These are phyloP conservation scores for Paecilomyces formosus DNA, from an alignment of 2,329 filamentous ascomycete species.

Conservation along the genomic window DNA sequence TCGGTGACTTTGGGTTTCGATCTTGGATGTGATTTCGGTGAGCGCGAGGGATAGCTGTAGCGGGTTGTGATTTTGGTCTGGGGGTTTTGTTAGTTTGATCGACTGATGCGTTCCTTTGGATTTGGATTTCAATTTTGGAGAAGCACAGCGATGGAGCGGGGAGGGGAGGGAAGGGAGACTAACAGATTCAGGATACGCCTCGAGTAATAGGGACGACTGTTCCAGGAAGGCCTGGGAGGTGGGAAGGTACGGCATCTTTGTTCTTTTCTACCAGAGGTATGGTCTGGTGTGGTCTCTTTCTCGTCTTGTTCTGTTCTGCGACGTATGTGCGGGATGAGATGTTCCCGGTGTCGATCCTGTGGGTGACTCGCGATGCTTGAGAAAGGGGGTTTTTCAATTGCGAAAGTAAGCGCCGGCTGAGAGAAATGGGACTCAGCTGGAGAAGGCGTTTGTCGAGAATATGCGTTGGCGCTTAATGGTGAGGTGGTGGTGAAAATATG, in stretches of 20 bases:
- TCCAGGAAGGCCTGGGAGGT: conserved; percentile 88
- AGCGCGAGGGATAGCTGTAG: conserved; percentile 59
- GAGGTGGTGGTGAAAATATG: not conserved
- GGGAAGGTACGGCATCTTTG: conserved; percentile 67
- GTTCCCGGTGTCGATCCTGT: not conserved
- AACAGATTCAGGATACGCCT: conserved; percentile 80
- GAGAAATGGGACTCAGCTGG: not conserved
- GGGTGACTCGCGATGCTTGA: not conserved
- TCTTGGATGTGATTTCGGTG: conserved; percentile 17
- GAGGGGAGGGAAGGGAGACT: conserved; percentile 21
- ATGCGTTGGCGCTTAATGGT: not conserved
- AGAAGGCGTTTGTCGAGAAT: not conserved
- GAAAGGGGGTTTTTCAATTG: not conserved
- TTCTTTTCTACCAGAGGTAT: too few relatives aligned
- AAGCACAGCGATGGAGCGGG: not conserved
- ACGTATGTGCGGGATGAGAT: not conserved
- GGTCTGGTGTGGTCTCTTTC: too few relatives aligned
- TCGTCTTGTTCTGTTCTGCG: too few relatives aligned
- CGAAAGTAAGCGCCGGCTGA: not conserved
- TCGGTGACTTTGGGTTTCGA: conserved; percentile 19
- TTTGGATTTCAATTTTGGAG: too few relatives aligned
- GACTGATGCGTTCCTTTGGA: too few relatives aligned
- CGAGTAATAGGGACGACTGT: conserved; percentile 75
- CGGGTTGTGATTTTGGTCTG: conserved; percentile 88
- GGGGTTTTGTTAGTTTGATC: conserved; percentile 2